Evolutionary conservation across 148 eudicot species (phyloP).

Genomic region (Camellia sinensis): DNA sequence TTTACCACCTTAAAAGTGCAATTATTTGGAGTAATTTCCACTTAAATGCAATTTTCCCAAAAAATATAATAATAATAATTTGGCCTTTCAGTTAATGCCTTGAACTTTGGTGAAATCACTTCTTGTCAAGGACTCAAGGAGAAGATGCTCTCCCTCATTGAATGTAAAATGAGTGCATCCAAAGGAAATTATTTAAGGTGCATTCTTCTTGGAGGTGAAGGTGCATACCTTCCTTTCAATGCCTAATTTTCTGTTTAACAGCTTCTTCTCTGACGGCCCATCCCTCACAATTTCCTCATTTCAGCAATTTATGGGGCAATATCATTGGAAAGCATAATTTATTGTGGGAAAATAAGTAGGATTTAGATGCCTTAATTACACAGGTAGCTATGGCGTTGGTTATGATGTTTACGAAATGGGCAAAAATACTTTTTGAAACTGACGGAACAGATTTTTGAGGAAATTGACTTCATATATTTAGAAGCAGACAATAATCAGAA

Average conservation of each 20-base stretch:
- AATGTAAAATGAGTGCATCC: too few relatives aligned
- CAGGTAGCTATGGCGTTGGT: neutral
- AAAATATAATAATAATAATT: too few relatives aligned
- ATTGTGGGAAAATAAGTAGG: neutral
- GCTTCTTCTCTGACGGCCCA: neutral
- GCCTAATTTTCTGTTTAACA: neutral
- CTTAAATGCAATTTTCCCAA: too few relatives aligned
- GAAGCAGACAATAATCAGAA: neutral
- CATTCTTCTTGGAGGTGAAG: too few relatives aligned
- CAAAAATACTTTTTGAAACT: neutral
- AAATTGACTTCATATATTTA: neutral
- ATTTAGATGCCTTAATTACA: neutral
- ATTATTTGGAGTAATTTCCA: too few relatives aligned
- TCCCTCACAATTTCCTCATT: neutral
- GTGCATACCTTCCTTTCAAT: neutral
- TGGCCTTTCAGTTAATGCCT: too few relatives aligned
- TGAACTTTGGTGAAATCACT: too few relatives aligned
- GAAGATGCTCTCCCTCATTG: too few relatives aligned
- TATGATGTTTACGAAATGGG: neutral
- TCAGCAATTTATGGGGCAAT: neutral
- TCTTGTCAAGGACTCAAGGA: too few relatives aligned
- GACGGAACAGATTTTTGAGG: neutral
- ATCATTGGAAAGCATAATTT: neutral
- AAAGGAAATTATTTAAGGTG: too few relatives aligned
- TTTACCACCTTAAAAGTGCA: too few relatives aligned